Percentiles rank a stretch among this genome's conserved stretches.
phyloP scores from a whole-genome alignment of 164 flowering plant genomes.

The Sextonia rubra region DNA sequence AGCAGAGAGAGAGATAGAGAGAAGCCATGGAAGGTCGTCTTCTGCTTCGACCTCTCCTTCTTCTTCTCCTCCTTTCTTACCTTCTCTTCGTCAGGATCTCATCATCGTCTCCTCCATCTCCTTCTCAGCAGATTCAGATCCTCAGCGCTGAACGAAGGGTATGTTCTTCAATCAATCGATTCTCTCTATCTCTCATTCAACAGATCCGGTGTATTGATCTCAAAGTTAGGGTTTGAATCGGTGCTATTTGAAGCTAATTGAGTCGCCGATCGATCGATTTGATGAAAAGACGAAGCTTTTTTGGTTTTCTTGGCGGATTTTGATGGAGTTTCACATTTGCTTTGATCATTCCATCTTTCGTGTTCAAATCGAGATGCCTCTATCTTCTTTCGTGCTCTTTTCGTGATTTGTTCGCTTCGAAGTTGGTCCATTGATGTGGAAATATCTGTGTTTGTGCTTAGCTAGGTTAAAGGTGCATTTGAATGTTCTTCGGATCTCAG shows the following conservation, averaged over 20 bases:
- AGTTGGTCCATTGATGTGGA: background rate
- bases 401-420: background rate
- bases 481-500: no score
- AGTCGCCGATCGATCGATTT: background rate
- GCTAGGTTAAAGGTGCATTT: background rate
- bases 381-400: background rate
- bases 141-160: slow-evolving; percentile 78
- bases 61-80: slow-evolving; percentile 16
- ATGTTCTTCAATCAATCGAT: slow-evolving; percentile 11
- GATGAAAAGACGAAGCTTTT: background rate
- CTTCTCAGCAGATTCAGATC: slow-evolving; percentile 46
- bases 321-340: background rate
- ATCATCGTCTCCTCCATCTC: background rate
- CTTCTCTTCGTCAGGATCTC: background rate
- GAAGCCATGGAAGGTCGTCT: slow-evolving; percentile 34
- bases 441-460: background rate
- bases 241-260: background rate
- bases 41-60: slow-evolving; percentile 12
- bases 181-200: background rate
- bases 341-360: background rate
- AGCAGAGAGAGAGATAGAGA: background rate
- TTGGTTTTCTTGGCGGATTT: background rate
- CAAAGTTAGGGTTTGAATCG: background rate
- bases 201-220: background rate
- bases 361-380: no score